Base-by-base conservation (phyloP, 208 protist species). In the Willaertia magna region DNA sequence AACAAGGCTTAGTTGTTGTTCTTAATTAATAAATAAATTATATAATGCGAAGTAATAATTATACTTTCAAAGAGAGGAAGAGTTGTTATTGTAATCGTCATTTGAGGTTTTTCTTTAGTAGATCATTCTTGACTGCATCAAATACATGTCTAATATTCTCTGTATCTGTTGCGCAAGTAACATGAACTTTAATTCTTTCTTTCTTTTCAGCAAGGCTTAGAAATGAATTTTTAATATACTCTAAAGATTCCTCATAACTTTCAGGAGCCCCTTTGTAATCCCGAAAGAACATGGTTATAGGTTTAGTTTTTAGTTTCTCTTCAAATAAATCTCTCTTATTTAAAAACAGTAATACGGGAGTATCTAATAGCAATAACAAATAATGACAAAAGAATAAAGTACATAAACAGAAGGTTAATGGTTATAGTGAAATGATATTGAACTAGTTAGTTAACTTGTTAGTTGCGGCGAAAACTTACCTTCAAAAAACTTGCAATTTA, bases 271-370 rank as follows among this genome's bases (percentile, higher is more conserved):
- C 78, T 55, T 20, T 49, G 22, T 43, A 83, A 55, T 83, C 78
- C 18, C 4, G 11, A 55, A 83, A 83, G 42, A 9, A 83, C 2
- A 55, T 20, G 6, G 20, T 49, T 16, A 83, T 39, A 39, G 20
- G 30, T 12, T 30, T 55, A 22, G 79, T 55, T 52, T 88, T 61
- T 26, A 96, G 89, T 87, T 96, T 96, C 74, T 94, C 85, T 52
- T 79, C 59, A 85, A 96, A 95, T 1, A 96, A 86, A 88, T 96
- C 94, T 34, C 52, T 91, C 85, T 96, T 96, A 88, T 96, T 96
- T 18, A 95, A 86, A 85, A 96, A 95, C 26, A 96, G 87, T 44
- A 96, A 92, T 84, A 95, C 90, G 26, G 91, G 87, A 2, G 92
- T 94, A 9, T 89, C 78, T n/a, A n/a, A n/a, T n/a, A n/a, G n/a